Percentiles rank a stretch among this genome's conserved stretches.
These are phyloP conservation scores for Neospermospora avenae DNA, from an alignment of 2,329 filamentous ascomycete species.

Conservation along the genomic window DNA sequence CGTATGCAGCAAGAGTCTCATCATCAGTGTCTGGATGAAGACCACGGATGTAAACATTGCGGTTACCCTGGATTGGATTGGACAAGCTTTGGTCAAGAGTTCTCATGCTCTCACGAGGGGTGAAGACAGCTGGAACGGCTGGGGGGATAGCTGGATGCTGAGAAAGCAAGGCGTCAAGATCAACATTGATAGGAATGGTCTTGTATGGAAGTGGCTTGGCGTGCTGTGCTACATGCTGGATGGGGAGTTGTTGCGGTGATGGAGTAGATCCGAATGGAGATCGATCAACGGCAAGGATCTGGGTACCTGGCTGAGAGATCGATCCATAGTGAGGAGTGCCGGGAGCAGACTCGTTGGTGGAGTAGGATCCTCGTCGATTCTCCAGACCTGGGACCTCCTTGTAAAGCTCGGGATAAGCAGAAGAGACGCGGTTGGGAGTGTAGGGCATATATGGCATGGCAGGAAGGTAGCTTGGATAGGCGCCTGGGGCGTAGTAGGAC, in stretches of 20 bases:
- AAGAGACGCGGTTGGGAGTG: conserved; percentile 28
- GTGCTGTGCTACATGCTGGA: conserved; percentile 39
- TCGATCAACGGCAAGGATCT: conserved; percentile 57
- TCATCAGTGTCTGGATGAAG: conserved; percentile 95
- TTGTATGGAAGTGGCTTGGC: conserved; percentile 34
- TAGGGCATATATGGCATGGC: conserved; percentile 34
- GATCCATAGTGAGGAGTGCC: conserved; percentile 63
- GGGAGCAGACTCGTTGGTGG: conserved; percentile 63
- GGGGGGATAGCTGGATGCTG: conserved; percentile 80
- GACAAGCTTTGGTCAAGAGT: conserved; percentile 91
- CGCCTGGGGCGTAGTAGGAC: conserved; percentile 33
- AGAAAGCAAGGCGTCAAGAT: conserved; percentile 62
- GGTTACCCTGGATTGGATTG: conserved; percentile 87
- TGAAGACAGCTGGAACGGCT: conserved; percentile 86
- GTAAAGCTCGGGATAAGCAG: conserved; percentile 32
- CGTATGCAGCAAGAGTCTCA: conserved; percentile 78
- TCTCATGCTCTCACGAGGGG: conserved; percentile 80
- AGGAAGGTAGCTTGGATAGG: conserved; percentile 34
- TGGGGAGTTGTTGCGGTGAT: conserved; percentile 58
- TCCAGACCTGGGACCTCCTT: conserved; percentile 58
- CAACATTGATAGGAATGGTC: conserved; percentile 32
- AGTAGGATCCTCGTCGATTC: conserved; percentile 65
- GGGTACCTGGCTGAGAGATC: conserved; percentile 53
- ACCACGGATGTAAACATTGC: conserved; percentile 97
- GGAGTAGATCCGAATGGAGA: conserved; percentile 62